Evolutionary conservation across 2,329 filamentous ascomycete genomes (phyloP), one percentile per base, ranked within the genome.

Genomic region (Colletotrichum orchidophilum): DNA sequence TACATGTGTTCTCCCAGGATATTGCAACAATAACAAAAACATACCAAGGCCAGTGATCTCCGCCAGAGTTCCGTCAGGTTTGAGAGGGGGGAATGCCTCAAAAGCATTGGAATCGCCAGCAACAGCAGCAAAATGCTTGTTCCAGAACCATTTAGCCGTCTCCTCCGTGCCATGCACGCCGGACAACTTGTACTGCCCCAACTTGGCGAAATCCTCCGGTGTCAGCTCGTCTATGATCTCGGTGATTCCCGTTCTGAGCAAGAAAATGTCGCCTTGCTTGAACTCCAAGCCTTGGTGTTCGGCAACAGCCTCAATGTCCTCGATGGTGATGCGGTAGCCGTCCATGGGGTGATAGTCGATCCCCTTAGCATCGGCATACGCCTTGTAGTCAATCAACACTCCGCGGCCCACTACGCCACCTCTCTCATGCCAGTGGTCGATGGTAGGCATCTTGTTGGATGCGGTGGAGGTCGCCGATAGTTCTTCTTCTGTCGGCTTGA

Each of bases 61-160:
- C 2, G 80, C 81, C 0, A 64, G 46, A 0, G 79, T 78, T 1
- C 84, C 83, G 61, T 85, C 82, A 5, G 80, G 73, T 64, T 84
- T 82, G 39, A 87, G 63, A 0, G 88, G 87, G 2, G 91, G 90
- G 79, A 89, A 88, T 0, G 87, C 85, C 81, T 94, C 92, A 72
- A 94, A 93, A 0, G 87, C 83, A 24, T 87, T 88, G 13, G 86
- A 82, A 76, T 94, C 92, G 0, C 90, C 89, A 0, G 87, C 90
- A 1, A 92, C 90, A 0, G 88, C 89, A 0, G 91, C 84, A 74
- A 94, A 93, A 63, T 91, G 90, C 74, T 86, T 88, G 76, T 94
- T 90, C 82, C 93, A 92, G 70, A 94, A 73, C 91, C 91, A 94
- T 63, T 88, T 86, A 8, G 89, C 81, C 4, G 91, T 86, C 54